Evolutionary conservation across 192 early-diverging fungal species (phyloP), one percentile per base, ranked within the genome.

Genomic region (Coemansia sp.): DNA sequence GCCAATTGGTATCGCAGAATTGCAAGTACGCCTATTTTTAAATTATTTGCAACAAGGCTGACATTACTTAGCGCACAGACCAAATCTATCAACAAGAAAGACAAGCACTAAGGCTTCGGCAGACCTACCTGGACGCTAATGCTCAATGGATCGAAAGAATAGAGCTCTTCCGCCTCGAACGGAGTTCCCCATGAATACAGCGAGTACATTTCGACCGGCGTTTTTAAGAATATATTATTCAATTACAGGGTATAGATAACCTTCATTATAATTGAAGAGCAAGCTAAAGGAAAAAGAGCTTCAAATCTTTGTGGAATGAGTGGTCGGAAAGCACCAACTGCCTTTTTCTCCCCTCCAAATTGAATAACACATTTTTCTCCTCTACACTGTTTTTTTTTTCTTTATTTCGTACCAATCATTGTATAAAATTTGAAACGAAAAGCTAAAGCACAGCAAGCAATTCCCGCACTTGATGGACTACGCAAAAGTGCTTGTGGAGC

Each of bases 121-220:
- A 52, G n/a, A 37, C 51, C 26, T 63, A 70, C 76, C 77, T 81
- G 79, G 9, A 67, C 42, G 61, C 79, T 81, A 57, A 75, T 34
- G 43, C 79, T 75, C 23, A 64, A 37, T 40, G 79, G 70, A 46
- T 81, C 79, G 21, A 81, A 81, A 29, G 79, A 81, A 40, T 65
- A 67, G 10, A 81, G 21, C 7, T 67, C 79, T 60, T 75, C 65
- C 2, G 63, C 49, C 13, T 58, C 69, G 56, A 75, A 72, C 3
- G 73, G 79, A 45, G 79, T 71, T n/a, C 73, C 73, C 79, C 79
- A 81, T 12, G 73, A 64, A 29, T 81, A 75, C 6, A 81, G 60
- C 23, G 68, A 72, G 45, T 72, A 75, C 73, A 75, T 81, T 67
- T 8, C 31, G 6, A 53, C 5, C 23, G 7, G 10, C 8, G 3